These are phyloP conservation scores for Berkeleyomyces basicola DNA, from an alignment of 2,329 filamentous ascomycete species.

Conservation along the genomic window DNA sequence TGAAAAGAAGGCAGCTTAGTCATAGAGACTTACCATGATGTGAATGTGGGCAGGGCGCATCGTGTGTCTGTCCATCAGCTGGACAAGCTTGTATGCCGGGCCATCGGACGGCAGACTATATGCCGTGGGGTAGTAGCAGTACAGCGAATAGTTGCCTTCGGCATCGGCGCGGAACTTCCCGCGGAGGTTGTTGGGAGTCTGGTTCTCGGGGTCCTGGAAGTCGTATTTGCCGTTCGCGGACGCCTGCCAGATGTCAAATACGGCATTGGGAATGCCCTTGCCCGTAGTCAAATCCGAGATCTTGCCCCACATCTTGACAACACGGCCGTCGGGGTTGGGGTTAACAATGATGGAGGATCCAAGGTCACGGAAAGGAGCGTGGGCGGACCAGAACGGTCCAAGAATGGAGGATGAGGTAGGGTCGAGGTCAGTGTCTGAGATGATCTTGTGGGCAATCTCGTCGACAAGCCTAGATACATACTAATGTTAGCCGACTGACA, in stretches of 20 bases:
- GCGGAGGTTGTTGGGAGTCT: slow-evolving; percentile 56
- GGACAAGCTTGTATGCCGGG: slow-evolving; percentile 26
- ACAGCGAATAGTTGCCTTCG: slow-evolving; percentile 55
- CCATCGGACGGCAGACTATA: slow-evolving; percentile 55
- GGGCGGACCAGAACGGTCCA: slow-evolving; percentile 62
- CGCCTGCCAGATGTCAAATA: slow-evolving; percentile 67
- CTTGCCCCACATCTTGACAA: slow-evolving; percentile 52
- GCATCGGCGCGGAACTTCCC: slow-evolving; percentile 59
- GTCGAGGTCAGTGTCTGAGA: slow-evolving; percentile 41
- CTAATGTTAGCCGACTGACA: background rate
- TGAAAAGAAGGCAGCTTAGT: too few species aligned
- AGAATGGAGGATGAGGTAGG: slow-evolving; percentile 64
- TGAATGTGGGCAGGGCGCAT: slow-evolving; percentile 35
- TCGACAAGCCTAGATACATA: slow-evolving; percentile 36
- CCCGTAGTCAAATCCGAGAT: slow-evolving; percentile 49
- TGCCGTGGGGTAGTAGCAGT: slow-evolving; percentile 58
- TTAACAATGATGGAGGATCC: slow-evolving; percentile 52
- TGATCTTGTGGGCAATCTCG: slow-evolving; percentile 47
- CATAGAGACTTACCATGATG: slow-evolving; percentile 26
- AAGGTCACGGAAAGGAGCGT: slow-evolving; percentile 53
- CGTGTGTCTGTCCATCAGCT: slow-evolving; percentile 31
- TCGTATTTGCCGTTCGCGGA: slow-evolving; percentile 62
- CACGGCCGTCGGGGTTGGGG: slow-evolving; percentile 38
- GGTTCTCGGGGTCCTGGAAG: slow-evolving; percentile 56
- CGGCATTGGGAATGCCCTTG: slow-evolving; percentile 47